Evolutionary conservation across 2,329 filamentous ascomycete genomes (phyloP).

Genomic region (Fusarium verrucosum): DNA sequence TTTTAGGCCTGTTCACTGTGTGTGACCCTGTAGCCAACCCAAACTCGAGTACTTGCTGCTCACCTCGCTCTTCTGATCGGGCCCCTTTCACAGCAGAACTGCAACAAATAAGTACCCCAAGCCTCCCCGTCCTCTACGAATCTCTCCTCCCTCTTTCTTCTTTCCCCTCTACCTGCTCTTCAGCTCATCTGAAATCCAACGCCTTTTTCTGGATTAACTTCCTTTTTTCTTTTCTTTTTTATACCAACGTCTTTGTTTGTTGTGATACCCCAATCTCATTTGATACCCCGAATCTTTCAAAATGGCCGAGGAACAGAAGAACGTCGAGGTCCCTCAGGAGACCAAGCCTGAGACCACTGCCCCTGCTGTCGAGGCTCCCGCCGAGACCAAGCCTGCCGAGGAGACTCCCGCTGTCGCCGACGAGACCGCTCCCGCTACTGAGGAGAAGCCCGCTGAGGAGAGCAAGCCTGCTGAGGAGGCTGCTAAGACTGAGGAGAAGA

Average conservation of each 20-base stretch:
- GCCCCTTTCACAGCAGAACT: conserved; percentile 24
- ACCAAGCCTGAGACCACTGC: conserved; percentile 52
- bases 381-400: conserved; percentile 52
- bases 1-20: conserved; percentile 23
- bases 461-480: conserved; percentile 55
- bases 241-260: conserved; percentile 57
- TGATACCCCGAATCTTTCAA: conserved; percentile 57
- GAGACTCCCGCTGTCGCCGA: conserved; percentile 48
- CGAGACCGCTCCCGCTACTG: conserved; percentile 49
- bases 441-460: conserved; percentile 57
- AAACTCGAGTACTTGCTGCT: background rate
- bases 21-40: conserved; percentile 13
- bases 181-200: conserved; percentile 47
- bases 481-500: conserved; percentile 54
- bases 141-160: conserved; percentile 44
- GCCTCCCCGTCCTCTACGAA: conserved; percentile 45
- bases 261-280: conserved; percentile 62
- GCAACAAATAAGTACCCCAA: conserved; percentile 56
- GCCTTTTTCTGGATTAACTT: conserved; percentile 49
- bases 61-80: conserved; percentile 11
- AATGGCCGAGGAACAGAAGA: conserved; percentile 81
- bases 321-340: conserved; percentile 67
- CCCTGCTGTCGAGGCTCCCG: conserved; percentile 47
- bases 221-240: conserved; percentile 51
- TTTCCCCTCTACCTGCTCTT: conserved; percentile 49